A percentile compares a stretch with the other conserved stretches of the same genome.
Evolutionary conservation across 352 stramenopile genomes (phyloP).

Genomic region (Globisporangium nagaii): DNA sequence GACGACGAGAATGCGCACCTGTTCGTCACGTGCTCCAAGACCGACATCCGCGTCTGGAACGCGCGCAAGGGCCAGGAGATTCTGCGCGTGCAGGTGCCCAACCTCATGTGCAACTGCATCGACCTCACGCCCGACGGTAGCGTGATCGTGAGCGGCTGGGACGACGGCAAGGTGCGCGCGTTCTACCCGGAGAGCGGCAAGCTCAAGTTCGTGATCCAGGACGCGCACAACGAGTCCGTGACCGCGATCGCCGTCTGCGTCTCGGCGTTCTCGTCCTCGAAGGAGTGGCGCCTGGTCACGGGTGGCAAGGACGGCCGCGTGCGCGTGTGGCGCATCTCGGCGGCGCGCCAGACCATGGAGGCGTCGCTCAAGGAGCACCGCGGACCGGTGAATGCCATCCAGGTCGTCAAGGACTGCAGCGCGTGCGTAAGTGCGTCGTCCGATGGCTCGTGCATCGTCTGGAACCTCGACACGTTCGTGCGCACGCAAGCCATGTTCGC

Average conservation of each 20-base stretch:
- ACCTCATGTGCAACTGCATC: constrained; percentile 95
- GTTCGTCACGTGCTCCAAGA: constrained; percentile 93
- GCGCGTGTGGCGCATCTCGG: constrained; percentile 91
- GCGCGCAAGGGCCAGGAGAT: constrained; percentile 89
- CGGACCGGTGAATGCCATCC: constrained; percentile 90
- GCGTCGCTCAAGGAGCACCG: constrained; percentile 95
- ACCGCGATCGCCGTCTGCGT: constrained; percentile 90
- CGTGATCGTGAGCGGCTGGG: constrained; percentile 94
- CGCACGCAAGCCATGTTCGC: constrained; percentile 94
- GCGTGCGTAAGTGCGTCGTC: constrained; percentile 74
- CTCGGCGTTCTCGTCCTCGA: constrained; percentile 35
- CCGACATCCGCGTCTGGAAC: constrained; percentile 96
- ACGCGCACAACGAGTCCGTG: constrained; percentile 93
- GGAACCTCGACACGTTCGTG: constrained; percentile 92
- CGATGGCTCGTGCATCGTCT: constrained; percentile 93
- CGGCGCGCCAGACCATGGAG: constrained; percentile 92
- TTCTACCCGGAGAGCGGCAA: constrained; percentile 96
- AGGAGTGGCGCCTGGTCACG: constrained; percentile 90
- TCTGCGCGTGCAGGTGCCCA: constrained; percentile 95
- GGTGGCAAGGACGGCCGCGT: constrained; percentile 93
- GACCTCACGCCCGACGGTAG: constrained; percentile 85
- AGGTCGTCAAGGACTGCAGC: constrained; percentile 65
- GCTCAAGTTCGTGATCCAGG: constrained; percentile 96
- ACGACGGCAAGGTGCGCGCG: constrained; percentile 95
- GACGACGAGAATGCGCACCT: constrained; percentile 87